phyloP scores from a whole-genome alignment of 306 rosid species.

The Lablab purpureus region DNA sequence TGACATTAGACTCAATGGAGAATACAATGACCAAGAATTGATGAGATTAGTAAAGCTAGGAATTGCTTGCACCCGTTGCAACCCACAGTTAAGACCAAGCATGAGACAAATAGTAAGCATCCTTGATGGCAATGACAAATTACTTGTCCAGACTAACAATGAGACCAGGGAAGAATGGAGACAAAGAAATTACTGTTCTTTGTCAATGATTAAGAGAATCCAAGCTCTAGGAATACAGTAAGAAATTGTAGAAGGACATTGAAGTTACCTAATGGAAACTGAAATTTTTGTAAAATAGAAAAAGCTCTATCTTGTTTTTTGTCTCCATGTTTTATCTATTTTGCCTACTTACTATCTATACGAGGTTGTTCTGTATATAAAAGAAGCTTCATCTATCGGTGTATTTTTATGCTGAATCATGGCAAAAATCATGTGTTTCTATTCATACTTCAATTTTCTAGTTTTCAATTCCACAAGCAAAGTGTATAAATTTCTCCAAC shows the following conservation, averaged over 20 bases:
- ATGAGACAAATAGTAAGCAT: constrained; percentile 81
- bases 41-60: constrained; percentile 74
- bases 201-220: constrained; percentile 76
- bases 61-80: constrained; percentile 69
- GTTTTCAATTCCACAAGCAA: constrained; percentile 27
- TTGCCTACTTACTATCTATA: constrained; percentile 34
- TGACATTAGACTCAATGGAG: constrained; percentile 72
- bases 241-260: constrained; percentile 26
- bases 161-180: constrained; percentile 85
- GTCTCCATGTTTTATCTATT: constrained; percentile 33
- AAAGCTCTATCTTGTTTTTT: constrained; percentile 32
- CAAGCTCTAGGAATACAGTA: constrained; percentile 95
- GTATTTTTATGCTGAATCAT: constrained; percentile 37
- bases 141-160: constrained; percentile 49
- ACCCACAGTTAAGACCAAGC: constrained; percentile 74
- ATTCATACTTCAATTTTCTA: constrained; percentile 24
- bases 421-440: constrained; percentile 18
- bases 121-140: constrained; percentile 78
- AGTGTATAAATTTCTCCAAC: constrained; percentile 2
- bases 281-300: constrained; percentile 42
- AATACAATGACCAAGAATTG: constrained; percentile 66
- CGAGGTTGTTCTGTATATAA: constrained; percentile 43
- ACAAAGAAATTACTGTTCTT: constrained; percentile 60
- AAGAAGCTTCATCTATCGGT: constrained; percentile 40
- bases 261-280: constrained; percentile 18